A percentile compares a stretch with the other conserved stretches of the same genome.
These are phyloP conservation scores for Cyclostephanos tholiformis DNA, from an alignment of 108 stramenopile species.

Conservation along the genomic window DNA sequence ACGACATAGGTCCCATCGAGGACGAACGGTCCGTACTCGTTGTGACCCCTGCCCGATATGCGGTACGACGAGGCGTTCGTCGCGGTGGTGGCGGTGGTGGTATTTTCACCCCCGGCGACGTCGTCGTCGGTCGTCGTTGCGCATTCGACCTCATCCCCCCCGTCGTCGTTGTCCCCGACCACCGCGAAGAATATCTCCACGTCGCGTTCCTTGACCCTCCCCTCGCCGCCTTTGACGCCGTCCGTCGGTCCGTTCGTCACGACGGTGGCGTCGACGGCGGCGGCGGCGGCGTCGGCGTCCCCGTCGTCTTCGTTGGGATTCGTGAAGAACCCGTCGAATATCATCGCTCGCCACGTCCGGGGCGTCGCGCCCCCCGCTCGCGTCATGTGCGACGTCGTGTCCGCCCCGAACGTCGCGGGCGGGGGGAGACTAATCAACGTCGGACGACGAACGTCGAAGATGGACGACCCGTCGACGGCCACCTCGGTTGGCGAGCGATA, in stretches of 20 bases:
- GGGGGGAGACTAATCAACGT: conserved; percentile 3
- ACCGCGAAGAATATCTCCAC: conserved; percentile 39
- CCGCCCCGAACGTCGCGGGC: neutral
- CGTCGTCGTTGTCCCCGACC: neutral
- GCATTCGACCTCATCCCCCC: neutral
- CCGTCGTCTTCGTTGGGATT: too few species aligned
- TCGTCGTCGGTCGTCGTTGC: neutral
- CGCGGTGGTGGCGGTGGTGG: neutral
- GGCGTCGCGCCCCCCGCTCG: too few species aligned
- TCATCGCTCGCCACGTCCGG: conserved; percentile 30
- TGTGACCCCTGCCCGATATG: conserved; percentile 46
- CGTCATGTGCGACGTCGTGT: neutral
- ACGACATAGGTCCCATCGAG: conserved; percentile 33
- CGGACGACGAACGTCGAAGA: conserved; percentile 28
- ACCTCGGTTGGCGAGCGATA: neutral
- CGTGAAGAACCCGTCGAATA: conserved; percentile 56
- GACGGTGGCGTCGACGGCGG: too few species aligned
- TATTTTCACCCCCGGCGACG: neutral
- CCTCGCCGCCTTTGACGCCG: conserved; percentile 1
- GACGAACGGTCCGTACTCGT: conserved; percentile 47
- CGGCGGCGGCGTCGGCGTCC: too few species aligned
- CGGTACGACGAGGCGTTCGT: neutral
- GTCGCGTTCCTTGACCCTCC: conserved; percentile 52
- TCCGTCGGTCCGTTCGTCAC: too few species aligned
- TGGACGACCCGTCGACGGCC: neutral